Evolutionary conservation across 2,329 filamentous ascomycete genomes (phyloP).

Genomic region (Cladosporium sp.): DNA sequence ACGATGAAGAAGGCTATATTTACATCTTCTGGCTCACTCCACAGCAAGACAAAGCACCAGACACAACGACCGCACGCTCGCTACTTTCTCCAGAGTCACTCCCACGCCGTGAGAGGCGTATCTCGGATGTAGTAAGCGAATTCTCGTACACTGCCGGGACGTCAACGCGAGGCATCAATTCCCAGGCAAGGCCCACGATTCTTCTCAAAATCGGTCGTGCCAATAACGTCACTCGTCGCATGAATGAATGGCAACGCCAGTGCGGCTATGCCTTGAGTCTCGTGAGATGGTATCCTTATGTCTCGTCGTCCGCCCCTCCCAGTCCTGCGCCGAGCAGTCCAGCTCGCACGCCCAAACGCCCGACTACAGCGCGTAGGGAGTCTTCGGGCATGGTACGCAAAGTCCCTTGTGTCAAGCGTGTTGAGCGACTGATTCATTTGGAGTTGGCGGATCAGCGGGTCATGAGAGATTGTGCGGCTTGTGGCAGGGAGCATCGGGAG

Average conservation of each 20-base stretch:
- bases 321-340: conserved; percentile 10
- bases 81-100: conserved; percentile 31
- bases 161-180: neutral
- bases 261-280: conserved; percentile 87
- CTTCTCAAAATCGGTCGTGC: conserved; percentile 66
- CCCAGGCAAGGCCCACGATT: conserved; percentile 57
- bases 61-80: conserved; percentile 43
- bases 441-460: conserved; percentile 68
- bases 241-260: conserved; percentile 92
- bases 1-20: conserved; percentile 86
- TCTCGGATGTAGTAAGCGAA: conserved; percentile 39
- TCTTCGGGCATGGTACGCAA: conserved; percentile 53
- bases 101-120: conserved; percentile 24
- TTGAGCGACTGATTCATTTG: conserved; percentile 87
- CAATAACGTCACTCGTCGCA: conserved; percentile 82
- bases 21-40: conserved; percentile 96
- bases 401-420: conserved; percentile 80
- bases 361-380: conserved; percentile 24
- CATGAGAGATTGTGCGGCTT: conserved; percentile 69
- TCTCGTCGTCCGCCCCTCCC: conserved; percentile 38
- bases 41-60: conserved; percentile 57
- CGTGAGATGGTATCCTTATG: conserved; percentile 88
- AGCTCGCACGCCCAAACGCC: conserved; percentile 19
- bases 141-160: conserved; percentile 29
- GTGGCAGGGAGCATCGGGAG: conserved; percentile 83